A percentile compares a stretch with the other conserved stretches of the same genome.
Evolutionary conservation across 2,329 filamentous ascomycete genomes (phyloP).

Genomic region (Penicillium freii): DNA sequence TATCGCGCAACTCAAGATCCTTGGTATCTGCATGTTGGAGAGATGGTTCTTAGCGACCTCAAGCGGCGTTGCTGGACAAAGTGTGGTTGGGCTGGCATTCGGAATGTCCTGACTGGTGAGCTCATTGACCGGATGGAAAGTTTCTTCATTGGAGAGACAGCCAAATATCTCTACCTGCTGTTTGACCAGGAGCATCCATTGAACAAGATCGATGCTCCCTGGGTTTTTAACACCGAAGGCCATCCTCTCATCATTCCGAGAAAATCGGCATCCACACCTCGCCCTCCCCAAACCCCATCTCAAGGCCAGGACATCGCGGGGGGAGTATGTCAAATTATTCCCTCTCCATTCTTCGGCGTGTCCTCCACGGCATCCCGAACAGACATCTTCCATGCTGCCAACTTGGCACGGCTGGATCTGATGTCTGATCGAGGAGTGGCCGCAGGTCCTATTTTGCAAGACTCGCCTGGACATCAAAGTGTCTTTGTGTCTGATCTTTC

Average conservation of each 20-base stretch:
- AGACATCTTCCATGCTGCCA: constrained; percentile 86
- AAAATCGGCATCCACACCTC: constrained; percentile 22
- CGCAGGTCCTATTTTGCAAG: constrained; percentile 57
- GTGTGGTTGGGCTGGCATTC: constrained; percentile 90
- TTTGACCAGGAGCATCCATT: constrained; percentile 84
- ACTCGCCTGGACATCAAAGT: constrained; percentile 55
- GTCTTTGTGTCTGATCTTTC: constrained; percentile 54
- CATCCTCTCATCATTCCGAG: constrained; percentile 84
- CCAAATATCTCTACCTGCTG: constrained; percentile 90
- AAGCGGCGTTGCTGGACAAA: constrained; percentile 81
- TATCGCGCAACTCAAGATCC: constrained; percentile 90
- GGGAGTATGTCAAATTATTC: constrained; percentile 66
- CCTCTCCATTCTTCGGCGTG: constrained; percentile 61
- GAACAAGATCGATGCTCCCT: constrained; percentile 80
- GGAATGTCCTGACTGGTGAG: constrained; percentile 78
- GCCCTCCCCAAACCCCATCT: constrained; percentile 14
- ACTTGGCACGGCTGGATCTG: constrained; percentile 75
- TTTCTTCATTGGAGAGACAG: constrained; percentile 95
- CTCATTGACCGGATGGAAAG: constrained; percentile 96
- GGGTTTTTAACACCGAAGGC: constrained; percentile 93
- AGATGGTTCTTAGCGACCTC: constrained; percentile 91
- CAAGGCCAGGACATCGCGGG: constrained; percentile 22
- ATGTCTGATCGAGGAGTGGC: constrained; percentile 61
- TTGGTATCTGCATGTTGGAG: constrained; percentile 93
- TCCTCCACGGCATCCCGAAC: constrained; percentile 75